These are phyloP conservation scores for Aureobasidium pullulans DNA, from an alignment of 2,329 filamentous ascomycete genomes.

Conservation along the genomic window DNA sequence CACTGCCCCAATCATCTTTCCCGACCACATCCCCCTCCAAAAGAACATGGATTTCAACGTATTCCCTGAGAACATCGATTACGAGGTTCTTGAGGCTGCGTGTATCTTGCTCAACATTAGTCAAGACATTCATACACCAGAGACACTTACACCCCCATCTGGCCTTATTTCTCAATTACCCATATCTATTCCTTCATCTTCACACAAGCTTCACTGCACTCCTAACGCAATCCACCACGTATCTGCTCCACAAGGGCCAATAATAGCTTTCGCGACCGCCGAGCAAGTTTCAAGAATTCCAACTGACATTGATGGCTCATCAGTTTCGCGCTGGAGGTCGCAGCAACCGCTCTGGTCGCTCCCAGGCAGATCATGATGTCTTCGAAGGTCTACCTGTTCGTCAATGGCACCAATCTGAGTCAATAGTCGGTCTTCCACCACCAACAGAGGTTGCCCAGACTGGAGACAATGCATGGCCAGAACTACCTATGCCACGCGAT, in stretches of 20 bases:
- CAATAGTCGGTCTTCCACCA: slow-evolving; percentile 43
- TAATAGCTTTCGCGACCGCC: neutral
- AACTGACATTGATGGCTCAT: neutral
- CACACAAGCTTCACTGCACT: neutral
- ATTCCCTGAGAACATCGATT: neutral
- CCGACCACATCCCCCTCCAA: neutral
- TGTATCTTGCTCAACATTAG: slow-evolving; percentile 5
- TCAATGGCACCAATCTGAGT: slow-evolving; percentile 70
- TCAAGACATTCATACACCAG: neutral
- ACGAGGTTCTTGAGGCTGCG: slow-evolving; percentile 5
- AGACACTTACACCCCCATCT: neutral
- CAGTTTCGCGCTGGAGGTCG: slow-evolving; percentile 52
- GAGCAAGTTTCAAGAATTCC: neutral
- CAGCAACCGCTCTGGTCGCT: slow-evolving; percentile 50
- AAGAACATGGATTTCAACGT: neutral
- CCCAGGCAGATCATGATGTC: slow-evolving; percentile 57
- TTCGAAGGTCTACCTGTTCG: slow-evolving; percentile 75
- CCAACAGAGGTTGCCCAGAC: slow-evolving; percentile 55
- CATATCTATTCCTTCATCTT: neutral
- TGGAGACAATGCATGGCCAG: slow-evolving; percentile 66
- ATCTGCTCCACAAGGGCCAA: neutral
- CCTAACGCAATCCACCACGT: neutral
- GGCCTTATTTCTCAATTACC: neutral
- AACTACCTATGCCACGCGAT: slow-evolving; percentile 84
- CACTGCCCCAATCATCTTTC: neutral